Conservation (phyloP, 129 eudicot species). For the Calendula officinalis region DNA sequence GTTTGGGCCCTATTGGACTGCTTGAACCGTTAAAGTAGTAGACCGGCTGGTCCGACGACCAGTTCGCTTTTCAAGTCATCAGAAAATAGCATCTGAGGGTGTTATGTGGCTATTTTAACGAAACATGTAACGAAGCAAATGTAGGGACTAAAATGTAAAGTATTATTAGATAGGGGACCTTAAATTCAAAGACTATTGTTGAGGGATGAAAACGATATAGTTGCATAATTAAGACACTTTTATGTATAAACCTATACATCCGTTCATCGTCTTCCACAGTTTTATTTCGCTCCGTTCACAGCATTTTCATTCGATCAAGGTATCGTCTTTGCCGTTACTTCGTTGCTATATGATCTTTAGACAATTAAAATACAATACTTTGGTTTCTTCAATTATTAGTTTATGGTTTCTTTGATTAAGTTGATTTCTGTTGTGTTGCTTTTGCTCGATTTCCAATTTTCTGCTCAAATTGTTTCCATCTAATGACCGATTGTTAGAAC, state of each 20-base stretch:
- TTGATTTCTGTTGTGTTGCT: background rate
- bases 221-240: background rate
- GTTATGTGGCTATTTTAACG: background rate
- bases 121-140: background rate
- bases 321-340: background rate
- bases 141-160: background rate
- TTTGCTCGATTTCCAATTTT: background rate
- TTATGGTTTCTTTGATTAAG: constrained; percentile 8
- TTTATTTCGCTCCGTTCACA: background rate
- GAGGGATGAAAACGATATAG: background rate
- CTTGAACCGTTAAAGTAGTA: too few species aligned
- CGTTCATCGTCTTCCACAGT: background rate
- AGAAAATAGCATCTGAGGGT: background rate
- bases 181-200: too few species aligned
- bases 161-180: background rate
- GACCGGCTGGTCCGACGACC: background rate
- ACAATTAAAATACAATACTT: background rate
- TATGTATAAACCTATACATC: background rate
- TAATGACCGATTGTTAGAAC: background rate
- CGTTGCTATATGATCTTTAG: background rate
- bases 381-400: background rate
- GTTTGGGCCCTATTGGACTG: too few species aligned
- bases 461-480: background rate
- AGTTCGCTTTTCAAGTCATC: too few species aligned
- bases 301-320: background rate